Evolutionary conservation across 805 yeast genomes (phyloP).

Genomic region (Torulaspora franciscae): DNA sequence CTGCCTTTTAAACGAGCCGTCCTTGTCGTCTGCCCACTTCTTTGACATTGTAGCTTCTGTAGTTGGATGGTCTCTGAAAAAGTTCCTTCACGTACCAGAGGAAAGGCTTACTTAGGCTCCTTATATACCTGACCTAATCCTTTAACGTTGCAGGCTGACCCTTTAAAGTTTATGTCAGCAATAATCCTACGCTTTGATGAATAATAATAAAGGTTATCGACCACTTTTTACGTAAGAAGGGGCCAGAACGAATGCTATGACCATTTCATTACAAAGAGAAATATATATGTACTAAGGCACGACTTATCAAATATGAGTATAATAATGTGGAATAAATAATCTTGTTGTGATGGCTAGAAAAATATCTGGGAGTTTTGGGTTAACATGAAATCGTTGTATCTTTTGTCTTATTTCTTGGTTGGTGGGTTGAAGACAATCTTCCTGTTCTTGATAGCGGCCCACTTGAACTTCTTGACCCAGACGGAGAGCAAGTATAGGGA

Average conservation of each 20-base stretch:
- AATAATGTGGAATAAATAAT: conserved; percentile 8
- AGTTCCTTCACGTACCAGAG: not conserved
- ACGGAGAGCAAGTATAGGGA: conserved; percentile 75
- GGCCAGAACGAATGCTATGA: not conserved
- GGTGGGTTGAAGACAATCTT: conserved; percentile 92
- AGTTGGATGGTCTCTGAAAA: not conserved
- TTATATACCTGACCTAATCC: not conserved
- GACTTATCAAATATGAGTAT: conserved; percentile 3
- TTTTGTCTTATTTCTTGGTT: conserved; percentile 36
- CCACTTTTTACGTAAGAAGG: not conserved
- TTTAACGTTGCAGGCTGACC: not conserved
- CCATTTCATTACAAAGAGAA: conserved; percentile 5
- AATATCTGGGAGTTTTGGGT: conserved; percentile 1
- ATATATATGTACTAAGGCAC: conserved; percentile 2
- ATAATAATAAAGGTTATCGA: not conserved
- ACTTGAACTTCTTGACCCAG: conserved; percentile 96
- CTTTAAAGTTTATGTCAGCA: not conserved
- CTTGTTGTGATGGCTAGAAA: conserved; percentile 1
- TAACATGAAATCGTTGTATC: conserved; percentile 6
- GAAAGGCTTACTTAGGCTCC: not conserved
- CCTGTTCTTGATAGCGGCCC: conserved; percentile 94
- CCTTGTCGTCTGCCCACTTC: conserved; percentile 34
- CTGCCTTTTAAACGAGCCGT: conserved; percentile 55
- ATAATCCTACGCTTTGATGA: not conserved
- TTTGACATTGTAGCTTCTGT: conserved; percentile 20